Evolutionary conservation across 768 basidiomycete genomes (phyloP), one percentile per base, ranked within the genome.

Genomic region (Macrolepiota fuliginosa): DNA sequence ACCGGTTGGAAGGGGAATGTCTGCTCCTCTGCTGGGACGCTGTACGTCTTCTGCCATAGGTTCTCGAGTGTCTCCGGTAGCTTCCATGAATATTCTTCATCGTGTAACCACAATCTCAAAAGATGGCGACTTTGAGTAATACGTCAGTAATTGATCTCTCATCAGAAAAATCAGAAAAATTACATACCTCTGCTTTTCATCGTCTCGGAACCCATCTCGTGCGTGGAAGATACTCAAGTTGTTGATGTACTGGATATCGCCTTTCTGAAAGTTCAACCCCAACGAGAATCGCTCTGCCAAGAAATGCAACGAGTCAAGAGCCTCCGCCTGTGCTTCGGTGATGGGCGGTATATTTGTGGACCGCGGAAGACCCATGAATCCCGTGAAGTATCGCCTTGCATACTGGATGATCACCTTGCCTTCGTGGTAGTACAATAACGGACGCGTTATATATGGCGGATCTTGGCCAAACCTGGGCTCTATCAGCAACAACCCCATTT

Each of bases 301-400:
- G 70, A 77, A 80, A 63, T 19, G 9, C 15, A 19, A 15, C 7
- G n/a, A 15, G 19, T 80, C 79, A 13, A 81, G 71, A 4, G 78
- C 79, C 63, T 81, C 80, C 1, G 80, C 79, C 59, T 81, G 80
- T 3, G 77, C 79, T 66, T 80, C 79, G 2, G 77, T 77, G 60
- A 80, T 77, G 2, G 79, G 77, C 5, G 79, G 77, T 51, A 80
- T 79, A 47, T 73, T 54, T 17, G 70, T 42, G 25, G 69, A 74
- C 24, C 80, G 74, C 5, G 69, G 68, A 27, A 77, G 74, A 5
- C 62, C 66, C 29, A 42, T 68, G 66, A 72, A 80, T 6, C 80
- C 79, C 0, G 79, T 79, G 64, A 80, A 79, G 50, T 74, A 69
- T 7, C 72, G 73, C 10, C 79, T 74, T 17, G 78, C 74, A 63